Evolutionary conservation across 1,284 basidiomycete genomes (phyloP), one percentile per base, ranked within the genome.

Genomic region (Microbotryum lychnidis-dioicae): DNA sequence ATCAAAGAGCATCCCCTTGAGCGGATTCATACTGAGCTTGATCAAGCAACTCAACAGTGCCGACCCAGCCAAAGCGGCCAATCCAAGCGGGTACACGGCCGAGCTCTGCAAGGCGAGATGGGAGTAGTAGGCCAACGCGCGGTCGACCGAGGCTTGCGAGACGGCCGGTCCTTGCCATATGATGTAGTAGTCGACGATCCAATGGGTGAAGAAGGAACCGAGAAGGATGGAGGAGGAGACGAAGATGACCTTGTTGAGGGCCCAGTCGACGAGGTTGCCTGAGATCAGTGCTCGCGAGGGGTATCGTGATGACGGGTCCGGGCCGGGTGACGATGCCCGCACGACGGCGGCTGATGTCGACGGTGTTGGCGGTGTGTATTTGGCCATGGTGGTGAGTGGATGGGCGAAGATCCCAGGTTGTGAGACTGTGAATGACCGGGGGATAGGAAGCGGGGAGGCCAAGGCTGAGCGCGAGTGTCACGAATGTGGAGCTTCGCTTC

Each of bases 1-100:
- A 31, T 68, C 67, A 21, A 68, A 68, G 10, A 68, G 56, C 20
- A 64, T 50, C 1, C 64, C 64, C 25, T 21, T 14, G 27, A 60
- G 50, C 10, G 61, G 61, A 27, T 57, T 62, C 10, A 62, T 47
- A n/a, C 58, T 23, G 29, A 68, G 47, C 44, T 66, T 63, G 42
- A 51, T 7, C 6, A 45, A 12, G 3, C 6, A 57, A 23, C 1
- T 60, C 31, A n/a, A 25, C 54, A 46, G 60, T 29, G 20, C 64
- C 58, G 16, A 51, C 3, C 14, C 27, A 50, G 10, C 56, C 60
- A 61, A 21, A 5, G 12, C 37, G n/a, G 57, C 54, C 9, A 67
- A 48, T n/a, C 50, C 56, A 5, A 54, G 20, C 2, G 31, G 56
- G 53, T 62, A 67, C 50, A 55, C 59, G 1, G 54, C 33, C 25